These are phyloP conservation scores for Polytrichum commune DNA, from an alignment of 225 moss, liverwort and hornwort species.

Conservation along the genomic window DNA sequence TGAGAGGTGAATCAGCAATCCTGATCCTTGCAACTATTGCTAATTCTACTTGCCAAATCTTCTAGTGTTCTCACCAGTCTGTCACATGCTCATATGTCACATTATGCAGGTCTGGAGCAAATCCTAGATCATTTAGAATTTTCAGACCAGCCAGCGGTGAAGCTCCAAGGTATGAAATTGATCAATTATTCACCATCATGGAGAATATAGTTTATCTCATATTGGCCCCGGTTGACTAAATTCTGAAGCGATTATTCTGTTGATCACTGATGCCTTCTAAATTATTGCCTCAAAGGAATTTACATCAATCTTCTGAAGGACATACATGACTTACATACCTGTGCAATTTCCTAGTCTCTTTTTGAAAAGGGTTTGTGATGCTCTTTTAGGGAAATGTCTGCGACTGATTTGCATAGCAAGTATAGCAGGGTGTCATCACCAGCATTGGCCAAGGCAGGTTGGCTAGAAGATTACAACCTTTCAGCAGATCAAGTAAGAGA, in stretches of 20 bases:
- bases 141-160: conserved; percentile 96
- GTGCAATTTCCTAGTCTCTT: too few species aligned
- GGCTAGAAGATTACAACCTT: conserved; percentile 83
- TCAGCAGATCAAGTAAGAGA: conserved; percentile 84
- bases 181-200: too few species aligned
- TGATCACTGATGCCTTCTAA: neutral
- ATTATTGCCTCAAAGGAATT: too few species aligned
- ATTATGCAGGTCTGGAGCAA: conserved; percentile 57
- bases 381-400: conserved; percentile 65
- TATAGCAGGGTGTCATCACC: conserved; percentile 60
- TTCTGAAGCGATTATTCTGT: neutral
- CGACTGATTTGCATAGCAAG: conserved; percentile 72
- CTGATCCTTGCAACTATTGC: too few species aligned
- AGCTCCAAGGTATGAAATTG: conserved; percentile 58
- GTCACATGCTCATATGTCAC: conserved; percentile 6
- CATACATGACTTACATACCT: too few species aligned
- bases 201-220: too few species aligned
- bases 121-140: conserved; percentile 76
- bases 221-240: too few species aligned
- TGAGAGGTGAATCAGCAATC: conserved; percentile 54
- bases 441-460: conserved; percentile 71
- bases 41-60: too few species aligned
- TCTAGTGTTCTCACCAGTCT: too few species aligned
- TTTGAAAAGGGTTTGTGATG: too few species aligned
- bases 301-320: too few species aligned